phyloP scores from a whole-genome alignment of 2,329 filamentous ascomycete genomes.

The Akanthomyces muscarius region DNA sequence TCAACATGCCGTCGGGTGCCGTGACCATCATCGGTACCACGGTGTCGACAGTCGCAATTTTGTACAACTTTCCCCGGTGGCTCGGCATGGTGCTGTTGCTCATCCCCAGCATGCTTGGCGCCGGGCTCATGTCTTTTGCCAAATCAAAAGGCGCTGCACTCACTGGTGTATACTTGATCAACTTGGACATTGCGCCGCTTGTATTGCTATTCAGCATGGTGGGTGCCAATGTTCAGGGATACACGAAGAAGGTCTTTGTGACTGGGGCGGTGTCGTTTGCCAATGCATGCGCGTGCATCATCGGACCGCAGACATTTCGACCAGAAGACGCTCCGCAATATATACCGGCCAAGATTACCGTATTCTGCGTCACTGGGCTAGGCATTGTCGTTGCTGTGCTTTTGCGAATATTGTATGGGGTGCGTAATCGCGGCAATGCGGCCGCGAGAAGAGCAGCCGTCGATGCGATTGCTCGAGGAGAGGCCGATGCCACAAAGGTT shows the following conservation, averaged over 20 bases:
- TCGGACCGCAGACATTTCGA: slow-evolving; percentile 54
- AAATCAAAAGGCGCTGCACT: slow-evolving; percentile 29
- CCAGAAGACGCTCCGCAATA: slow-evolving; percentile 48
- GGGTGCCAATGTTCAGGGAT: slow-evolving; percentile 44
- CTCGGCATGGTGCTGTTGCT: slow-evolving; percentile 25
- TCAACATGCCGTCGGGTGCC: slow-evolving; percentile 35
- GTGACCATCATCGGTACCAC: slow-evolving; percentile 24
- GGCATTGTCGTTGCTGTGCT: slow-evolving; percentile 30
- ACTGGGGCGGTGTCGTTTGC: slow-evolving; percentile 46
- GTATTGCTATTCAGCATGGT: slow-evolving; percentile 50
- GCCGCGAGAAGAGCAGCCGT: slow-evolving; percentile 28
- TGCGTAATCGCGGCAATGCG: slow-evolving; percentile 36
- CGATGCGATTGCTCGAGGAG: slow-evolving; percentile 31
- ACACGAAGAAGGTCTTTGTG: slow-evolving; percentile 49
- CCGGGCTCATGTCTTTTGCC: slow-evolving; percentile 27
- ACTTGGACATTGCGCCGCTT: slow-evolving; percentile 49
- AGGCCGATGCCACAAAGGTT: slow-evolving; percentile 21
- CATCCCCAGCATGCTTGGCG: slow-evolving; percentile 24
- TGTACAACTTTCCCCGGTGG: slow-evolving; percentile 28
- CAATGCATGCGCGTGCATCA: slow-evolving; percentile 52
- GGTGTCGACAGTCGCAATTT: slow-evolving; percentile 23
- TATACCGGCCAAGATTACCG: slow-evolving; percentile 50
- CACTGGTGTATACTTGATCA: slow-evolving; percentile 29
- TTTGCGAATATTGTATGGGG: slow-evolving; percentile 31
- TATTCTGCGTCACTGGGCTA: slow-evolving; percentile 31